Percentiles rank a stretch among this genome's conserved stretches.
Evolutionary conservation across 78 protist genomes (phyloP).

Genomic region (Bodo saltans): DNA sequence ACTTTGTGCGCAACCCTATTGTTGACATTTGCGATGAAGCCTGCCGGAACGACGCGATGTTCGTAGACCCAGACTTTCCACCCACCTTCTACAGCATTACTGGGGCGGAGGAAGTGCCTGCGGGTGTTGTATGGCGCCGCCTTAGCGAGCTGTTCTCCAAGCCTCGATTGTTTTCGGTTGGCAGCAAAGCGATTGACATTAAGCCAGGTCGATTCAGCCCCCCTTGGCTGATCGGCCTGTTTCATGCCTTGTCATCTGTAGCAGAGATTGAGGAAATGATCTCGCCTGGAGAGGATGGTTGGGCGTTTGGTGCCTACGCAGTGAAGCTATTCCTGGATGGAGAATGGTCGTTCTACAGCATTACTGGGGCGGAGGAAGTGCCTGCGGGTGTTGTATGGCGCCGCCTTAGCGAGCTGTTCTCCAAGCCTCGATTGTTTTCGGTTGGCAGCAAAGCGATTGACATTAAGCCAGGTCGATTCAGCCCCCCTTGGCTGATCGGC

Average conservation of each 20-base stretch:
- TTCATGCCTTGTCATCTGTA: neutral
- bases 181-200: neutral
- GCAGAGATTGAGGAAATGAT: neutral
- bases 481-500: neutral
- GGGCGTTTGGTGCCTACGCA: neutral
- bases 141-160: neutral
- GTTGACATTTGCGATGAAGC: neutral
- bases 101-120: no score
- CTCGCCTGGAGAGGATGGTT: neutral
- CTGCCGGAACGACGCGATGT: neutral
- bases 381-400: neutral
- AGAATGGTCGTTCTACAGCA: neutral
- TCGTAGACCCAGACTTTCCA: slow-evolving; percentile 26
- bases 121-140: neutral
- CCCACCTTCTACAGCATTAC: neutral
- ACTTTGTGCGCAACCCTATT: neutral
- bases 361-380: no score
- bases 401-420: neutral
- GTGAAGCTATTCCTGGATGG: neutral
- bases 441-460: neutral
- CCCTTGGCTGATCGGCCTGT: neutral
- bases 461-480: neutral
- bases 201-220: neutral
- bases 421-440: neutral
- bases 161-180: neutral